Evolutionary conservation across 495 filamentous ascomycete genomes (phyloP), one percentile per base, ranked within the genome.

Genomic region (Penicillium cosmopolitanum): DNA sequence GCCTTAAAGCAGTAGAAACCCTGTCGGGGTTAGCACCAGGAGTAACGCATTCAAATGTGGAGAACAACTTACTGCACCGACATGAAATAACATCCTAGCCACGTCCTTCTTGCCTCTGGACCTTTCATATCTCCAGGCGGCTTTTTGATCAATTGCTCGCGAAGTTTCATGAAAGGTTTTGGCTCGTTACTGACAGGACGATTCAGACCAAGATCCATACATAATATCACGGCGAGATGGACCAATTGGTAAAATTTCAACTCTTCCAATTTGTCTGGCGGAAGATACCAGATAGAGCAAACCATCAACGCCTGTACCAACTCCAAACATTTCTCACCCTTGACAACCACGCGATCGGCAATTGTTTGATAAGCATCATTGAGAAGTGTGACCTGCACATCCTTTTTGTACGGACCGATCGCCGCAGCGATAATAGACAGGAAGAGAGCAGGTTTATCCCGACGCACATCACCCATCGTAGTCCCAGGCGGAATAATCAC

Each of bases 181-280:
- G 57, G 59, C 28, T 67, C 68, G 13, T 61, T 57, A 50, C 53
- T 48, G 3, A 65, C 60, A 8, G 70, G 71, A 51, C 81, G 82
- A 8, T 91, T 87, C 33, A 98, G 82, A 0, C 93, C 93, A 42
- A 97, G 81, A 67, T 98, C 95, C 64, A 97, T 86, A 12, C 87
- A 90, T 85, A 97, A 89, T 38, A 89, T 78, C 34, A 91, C 89
- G 7, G 92, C 91, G 52, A 93, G 83, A 65, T 97, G 90, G 25
- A 91, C 86, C 53, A 96, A 78, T 73, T 94, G 90, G 71, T 96
- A 96, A 68, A 94, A 96, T 66, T 95, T 96, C 62, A 95, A 81
- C 73, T 97, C 90, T 57, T 96, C 92, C 50, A 87, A 89, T 55
- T 88, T 81, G 53, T 93, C 88, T 2, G 93, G 92, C 16, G 91